These are phyloP conservation scores for Isatis tinctoria DNA, from an alignment of 345 rosid species.

Conservation along the genomic window DNA sequence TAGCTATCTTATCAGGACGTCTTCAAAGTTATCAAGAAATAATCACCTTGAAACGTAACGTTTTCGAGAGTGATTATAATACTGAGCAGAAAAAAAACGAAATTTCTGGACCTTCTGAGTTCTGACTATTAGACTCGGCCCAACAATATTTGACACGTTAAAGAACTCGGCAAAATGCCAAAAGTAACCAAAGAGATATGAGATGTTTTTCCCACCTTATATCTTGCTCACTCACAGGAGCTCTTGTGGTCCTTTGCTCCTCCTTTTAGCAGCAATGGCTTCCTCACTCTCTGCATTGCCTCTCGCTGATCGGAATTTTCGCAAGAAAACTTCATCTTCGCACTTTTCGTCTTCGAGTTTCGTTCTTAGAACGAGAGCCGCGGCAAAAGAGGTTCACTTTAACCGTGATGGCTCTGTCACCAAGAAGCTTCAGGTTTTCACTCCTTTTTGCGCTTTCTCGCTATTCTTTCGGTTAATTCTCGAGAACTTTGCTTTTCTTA, in stretches of 20 bases:
- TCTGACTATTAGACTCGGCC: neutral
- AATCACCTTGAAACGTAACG: too few species aligned
- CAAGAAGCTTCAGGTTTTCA: constrained; percentile 70
- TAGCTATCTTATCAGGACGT: too few species aligned
- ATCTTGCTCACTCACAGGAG: neutral
- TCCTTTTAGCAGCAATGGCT: constrained; percentile 43
- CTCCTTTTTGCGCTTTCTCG: neutral
- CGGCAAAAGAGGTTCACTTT: constrained; percentile 72
- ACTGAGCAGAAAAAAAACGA: too few species aligned
- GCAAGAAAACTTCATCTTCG: constrained; percentile 24
- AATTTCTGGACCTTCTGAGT: neutral
- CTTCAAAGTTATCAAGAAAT: too few species aligned
- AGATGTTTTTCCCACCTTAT: constrained; percentile 19
- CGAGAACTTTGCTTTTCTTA: neutral
- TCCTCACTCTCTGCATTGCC: constrained; percentile 50
- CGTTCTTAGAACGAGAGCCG: constrained; percentile 38
- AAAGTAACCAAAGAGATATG: neutral
- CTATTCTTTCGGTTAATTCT: neutral
- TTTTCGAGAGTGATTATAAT: too few species aligned
- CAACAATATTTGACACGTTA: neutral
- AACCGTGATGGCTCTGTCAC: constrained; percentile 85
- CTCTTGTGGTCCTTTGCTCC: neutral
- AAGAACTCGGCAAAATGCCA: neutral
- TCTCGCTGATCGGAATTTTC: constrained; percentile 32
- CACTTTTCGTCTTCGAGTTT: constrained; percentile 9